Evolutionary conservation across 495 filamentous ascomycete genomes (phyloP).

Genomic region (Aspergillus baeticus): DNA sequence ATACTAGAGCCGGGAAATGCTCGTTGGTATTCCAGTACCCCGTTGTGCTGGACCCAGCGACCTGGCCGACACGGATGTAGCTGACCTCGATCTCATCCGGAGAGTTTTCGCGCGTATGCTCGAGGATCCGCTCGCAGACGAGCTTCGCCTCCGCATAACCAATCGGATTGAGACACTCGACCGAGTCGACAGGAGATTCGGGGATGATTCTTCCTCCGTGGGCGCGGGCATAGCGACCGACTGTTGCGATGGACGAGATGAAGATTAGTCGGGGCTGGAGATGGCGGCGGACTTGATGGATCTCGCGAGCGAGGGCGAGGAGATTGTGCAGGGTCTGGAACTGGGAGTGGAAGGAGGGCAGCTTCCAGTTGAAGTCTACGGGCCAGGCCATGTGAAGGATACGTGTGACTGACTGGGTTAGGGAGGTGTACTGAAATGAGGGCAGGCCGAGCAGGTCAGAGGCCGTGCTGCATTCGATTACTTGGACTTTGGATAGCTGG

Average conservation of each 20-base stretch:
- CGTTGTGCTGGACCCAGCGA: conserved; percentile 43
- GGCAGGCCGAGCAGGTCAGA: conserved; percentile 38
- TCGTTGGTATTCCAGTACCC: conserved; percentile 57
- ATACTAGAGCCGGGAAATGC: conserved; percentile 35
- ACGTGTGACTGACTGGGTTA: conserved; percentile 42
- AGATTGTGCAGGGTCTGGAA: conserved; percentile 45
- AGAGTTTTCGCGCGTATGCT: background rate
- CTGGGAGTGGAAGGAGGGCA: conserved; percentile 46
- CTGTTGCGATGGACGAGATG: conserved; percentile 46
- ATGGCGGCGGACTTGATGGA: background rate
- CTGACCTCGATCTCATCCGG: background rate
- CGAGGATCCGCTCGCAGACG: conserved; percentile 11
- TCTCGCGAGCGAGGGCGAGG: conserved; percentile 35
- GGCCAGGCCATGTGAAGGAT: conserved; percentile 59
- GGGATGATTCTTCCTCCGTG: background rate
- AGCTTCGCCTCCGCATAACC: conserved; percentile 7
- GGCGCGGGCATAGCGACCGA: conserved; percentile 31
- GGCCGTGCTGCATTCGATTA: background rate
- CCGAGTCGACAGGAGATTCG: background rate
- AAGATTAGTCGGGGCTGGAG: conserved; percentile 28
- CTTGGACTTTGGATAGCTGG: background rate
- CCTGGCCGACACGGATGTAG: conserved; percentile 45
- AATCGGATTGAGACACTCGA: background rate
- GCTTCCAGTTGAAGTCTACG: conserved; percentile 45
- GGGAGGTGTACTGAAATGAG: conserved; percentile 28